A percentile compares a stretch with the other conserved stretches of the same genome.
phyloP scores from a whole-genome alignment of 208 protist species.

The Porcisia deanei region DNA sequence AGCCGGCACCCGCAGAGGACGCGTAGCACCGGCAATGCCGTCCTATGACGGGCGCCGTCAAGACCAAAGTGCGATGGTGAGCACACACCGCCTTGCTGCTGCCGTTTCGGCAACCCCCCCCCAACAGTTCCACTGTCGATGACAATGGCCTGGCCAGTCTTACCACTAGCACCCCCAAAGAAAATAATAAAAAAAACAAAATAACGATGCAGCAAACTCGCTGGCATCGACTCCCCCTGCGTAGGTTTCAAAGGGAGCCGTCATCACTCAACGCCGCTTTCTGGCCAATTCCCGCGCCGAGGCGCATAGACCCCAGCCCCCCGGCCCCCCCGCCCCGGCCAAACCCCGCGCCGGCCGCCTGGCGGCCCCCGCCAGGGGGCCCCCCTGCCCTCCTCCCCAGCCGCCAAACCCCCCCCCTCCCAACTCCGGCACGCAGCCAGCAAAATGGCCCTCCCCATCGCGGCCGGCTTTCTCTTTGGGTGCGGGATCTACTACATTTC shows the following conservation, averaged over 20 bases:
- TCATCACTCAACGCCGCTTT: not conserved
- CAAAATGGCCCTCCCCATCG: constrained; percentile 40
- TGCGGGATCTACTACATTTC: constrained; percentile 56
- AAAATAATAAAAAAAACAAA: too few relatives aligned
- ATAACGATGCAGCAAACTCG: not conserved
- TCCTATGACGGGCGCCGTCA: not conserved
- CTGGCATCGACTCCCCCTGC: not conserved
- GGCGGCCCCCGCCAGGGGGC: not conserved
- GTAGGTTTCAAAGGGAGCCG: too few relatives aligned
- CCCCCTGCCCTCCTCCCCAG: not conserved
- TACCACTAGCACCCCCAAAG: too few relatives aligned
- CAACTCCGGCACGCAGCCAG: fast-evolving
- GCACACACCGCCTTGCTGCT: not conserved
- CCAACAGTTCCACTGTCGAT: too few relatives aligned
- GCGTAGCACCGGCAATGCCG: constrained; percentile 11
- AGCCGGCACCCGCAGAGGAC: constrained; percentile 6
- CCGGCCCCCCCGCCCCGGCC: not conserved
- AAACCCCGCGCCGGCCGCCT: not conserved
- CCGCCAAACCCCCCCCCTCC: not conserved
- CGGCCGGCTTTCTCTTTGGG: constrained; percentile 44
- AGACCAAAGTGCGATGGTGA: not conserved
- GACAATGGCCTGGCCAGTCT: too few relatives aligned
- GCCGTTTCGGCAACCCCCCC: not conserved
- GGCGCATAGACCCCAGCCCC: not conserved
- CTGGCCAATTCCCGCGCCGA: not conserved